Conservation (phyloP, 1,284 basidiomycete species). For the Ceratobasidium sp. region DNA sequence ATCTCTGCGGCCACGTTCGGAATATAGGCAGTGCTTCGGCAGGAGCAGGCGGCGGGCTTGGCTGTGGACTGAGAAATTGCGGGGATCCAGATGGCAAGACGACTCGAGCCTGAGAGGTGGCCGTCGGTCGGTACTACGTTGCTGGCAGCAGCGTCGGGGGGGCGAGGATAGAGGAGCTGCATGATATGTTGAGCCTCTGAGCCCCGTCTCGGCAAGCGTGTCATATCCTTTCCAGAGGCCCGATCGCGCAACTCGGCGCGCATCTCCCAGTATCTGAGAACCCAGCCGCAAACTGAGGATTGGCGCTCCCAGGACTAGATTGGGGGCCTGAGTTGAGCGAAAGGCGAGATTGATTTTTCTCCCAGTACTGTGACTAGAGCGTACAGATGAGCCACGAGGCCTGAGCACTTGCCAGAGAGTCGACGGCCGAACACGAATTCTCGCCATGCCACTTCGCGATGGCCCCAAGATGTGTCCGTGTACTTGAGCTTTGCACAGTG, state of each 20-base stretch:
- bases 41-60: conserved; percentile 30
- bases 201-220: conserved; percentile 34
- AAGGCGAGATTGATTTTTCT: conserved; percentile 42
- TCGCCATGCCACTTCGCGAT: conserved; percentile 62
- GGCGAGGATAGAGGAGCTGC: conserved; percentile 1
- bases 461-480: conserved; percentile 85
- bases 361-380: conserved; percentile 46
- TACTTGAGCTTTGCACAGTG: conserved; percentile 68
- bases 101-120: conserved; percentile 6
- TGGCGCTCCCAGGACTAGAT: conserved; percentile 39
- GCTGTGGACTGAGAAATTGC: conserved; percentile 5
- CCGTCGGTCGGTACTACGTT: conserved; percentile 30
- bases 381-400: conserved; percentile 48
- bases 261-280: conserved; percentile 22
- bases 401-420: conserved; percentile 53
- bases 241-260: background rate
- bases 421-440: conserved; percentile 71
- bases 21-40: conserved; percentile 40
- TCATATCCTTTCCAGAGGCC: background rate
- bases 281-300: conserved; percentile 28
- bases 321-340: conserved; percentile 56
- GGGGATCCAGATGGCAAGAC: conserved; percentile 20
- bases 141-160: conserved; percentile 5
- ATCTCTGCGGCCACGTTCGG: conserved; percentile 67
- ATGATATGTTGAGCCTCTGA: conserved; percentile 38